A percentile compares a stretch with the other conserved stretches of the same genome.
Conservation (phyloP, 495 filamentous ascomycete species). For the Penicillium pancosmium region DNA sequence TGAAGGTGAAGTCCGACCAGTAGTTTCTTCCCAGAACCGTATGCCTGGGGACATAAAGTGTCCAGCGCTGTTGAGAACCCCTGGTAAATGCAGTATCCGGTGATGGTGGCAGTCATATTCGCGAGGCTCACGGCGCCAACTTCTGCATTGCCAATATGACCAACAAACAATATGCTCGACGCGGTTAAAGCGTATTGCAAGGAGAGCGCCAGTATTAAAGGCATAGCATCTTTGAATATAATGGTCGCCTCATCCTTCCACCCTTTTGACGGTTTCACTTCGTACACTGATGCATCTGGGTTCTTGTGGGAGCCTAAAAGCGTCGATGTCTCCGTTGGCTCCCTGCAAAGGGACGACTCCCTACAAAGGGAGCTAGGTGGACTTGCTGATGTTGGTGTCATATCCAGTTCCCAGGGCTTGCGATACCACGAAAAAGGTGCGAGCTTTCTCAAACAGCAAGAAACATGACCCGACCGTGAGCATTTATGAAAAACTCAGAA, state of each 20-base stretch:
- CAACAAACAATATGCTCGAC: conserved; percentile 68
- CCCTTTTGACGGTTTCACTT: neutral
- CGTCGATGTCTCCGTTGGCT: neutral
- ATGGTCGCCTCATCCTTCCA: conserved; percentile 20
- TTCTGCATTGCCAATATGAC: conserved; percentile 63
- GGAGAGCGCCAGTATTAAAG: conserved; percentile 69
- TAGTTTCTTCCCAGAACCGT: conserved; percentile 66
- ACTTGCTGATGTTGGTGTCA: neutral
- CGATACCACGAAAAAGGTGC: neutral
- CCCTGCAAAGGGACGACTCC: neutral
- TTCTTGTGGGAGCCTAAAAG: neutral
- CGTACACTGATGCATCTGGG: neutral
- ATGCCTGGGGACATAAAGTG: conserved; percentile 75
- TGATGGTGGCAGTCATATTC: conserved; percentile 74
- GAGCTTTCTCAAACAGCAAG: neutral
- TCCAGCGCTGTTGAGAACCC: conserved; percentile 71
- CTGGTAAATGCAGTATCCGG: conserved; percentile 70
- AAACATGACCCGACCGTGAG: neutral
- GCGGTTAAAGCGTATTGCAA: conserved; percentile 74
- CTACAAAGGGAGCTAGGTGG: neutral
- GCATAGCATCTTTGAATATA: conserved; percentile 55
- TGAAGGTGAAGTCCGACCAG: conserved; percentile 74
- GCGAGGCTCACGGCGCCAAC: conserved; percentile 68
- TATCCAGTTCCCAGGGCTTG: neutral
- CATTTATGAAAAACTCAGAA: neutral